Evolutionary conservation across 176 grass and related monocot genomes (phyloP), one percentile per base, ranked within the genome.

Genomic region (Rhynchospora tenuis): DNA sequence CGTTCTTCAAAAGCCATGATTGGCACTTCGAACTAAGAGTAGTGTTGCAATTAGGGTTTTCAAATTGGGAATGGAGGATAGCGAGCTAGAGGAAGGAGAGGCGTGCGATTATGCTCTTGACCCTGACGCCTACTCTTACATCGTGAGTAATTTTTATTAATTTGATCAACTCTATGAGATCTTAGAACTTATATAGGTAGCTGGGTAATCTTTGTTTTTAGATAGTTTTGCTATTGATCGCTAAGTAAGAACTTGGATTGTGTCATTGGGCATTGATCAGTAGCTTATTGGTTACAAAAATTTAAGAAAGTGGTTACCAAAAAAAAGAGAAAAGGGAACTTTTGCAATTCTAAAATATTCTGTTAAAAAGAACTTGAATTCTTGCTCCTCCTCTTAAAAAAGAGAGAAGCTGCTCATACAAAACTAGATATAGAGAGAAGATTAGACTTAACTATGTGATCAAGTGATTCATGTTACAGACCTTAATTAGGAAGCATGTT

Each of bases 91-190:
- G 83, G 94, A 97, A 85, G 94, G 91, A 63, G 94, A 94, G 75
- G 94, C 91, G 42, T 91, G 63, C 79, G 91, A 82, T 63, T 91
- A 93, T 9, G 78, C 86, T 16, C 84, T 92, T 85, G 93, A 99
- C 59, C 96, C 96, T 8, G 93, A 99, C 86, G 64, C 89, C 26
- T 91, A 93, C 81, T 93, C 93, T 80, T 99, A 99, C 89, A 95
- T 99, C 84, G 96, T 99, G 88, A 95, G 96, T 82, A 68, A 19
- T 31, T 1, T 67, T 20, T n/a, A 0, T 54, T 20, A 72, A 72
- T 84, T 84, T 84, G 82, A 84, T 38, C 17, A n/a, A 28, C 11
- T 84, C n/a, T 80, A 28, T 9, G 17, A 81, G 48, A 56, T 79
- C 46, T 80, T 20, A 80, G 51, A 23, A 61, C 3, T 42, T 19